A percentile compares a stretch with the other conserved stretches of the same genome.
Evolutionary conservation across 495 filamentous ascomycete species (phyloP).

Genomic region (Clohesyomyces aquaticus): DNA sequence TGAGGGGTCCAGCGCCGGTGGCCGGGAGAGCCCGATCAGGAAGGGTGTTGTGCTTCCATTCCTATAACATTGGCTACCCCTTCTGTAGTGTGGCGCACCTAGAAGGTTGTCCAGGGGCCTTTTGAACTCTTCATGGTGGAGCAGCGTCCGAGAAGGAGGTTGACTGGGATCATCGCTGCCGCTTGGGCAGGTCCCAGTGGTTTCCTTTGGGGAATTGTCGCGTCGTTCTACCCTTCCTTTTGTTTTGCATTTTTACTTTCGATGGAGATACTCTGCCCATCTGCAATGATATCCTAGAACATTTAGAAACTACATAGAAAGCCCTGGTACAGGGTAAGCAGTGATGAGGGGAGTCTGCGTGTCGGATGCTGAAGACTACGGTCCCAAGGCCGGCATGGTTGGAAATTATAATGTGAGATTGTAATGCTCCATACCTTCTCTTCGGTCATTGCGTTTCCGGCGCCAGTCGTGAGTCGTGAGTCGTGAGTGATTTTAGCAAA

Average conservation of each 20-base stretch:
- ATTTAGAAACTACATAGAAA: slow-evolving; percentile 15
- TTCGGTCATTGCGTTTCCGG: no score
- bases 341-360: not conserved
- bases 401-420: not conserved
- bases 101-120: no score
- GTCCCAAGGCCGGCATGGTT: slow-evolving; percentile 1
- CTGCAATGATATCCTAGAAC: slow-evolving; percentile 19
- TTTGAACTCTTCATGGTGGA: not conserved
- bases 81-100: no score
- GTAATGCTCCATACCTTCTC: not conserved
- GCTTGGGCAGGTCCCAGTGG: slow-evolving; percentile 35
- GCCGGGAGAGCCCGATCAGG: slow-evolving; percentile 37
- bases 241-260: not conserved
- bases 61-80: slow-evolving; percentile 20
- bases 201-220: slow-evolving; percentile 3
- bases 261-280: not conserved
- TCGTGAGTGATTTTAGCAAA: no score
- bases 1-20: slow-evolving; percentile 37
- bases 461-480: no score
- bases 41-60: slow-evolving; percentile 34
- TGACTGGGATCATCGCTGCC: slow-evolving; percentile 16
- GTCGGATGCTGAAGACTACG: not conserved
- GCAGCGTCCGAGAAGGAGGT: not conserved
- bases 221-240: slow-evolving; percentile 4
- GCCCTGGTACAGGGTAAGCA: not conserved